A percentile compares a stretch with the other conserved stretches of the same genome.
phyloP scores from a whole-genome alignment of 495 filamentous ascomycete species.

The Hamigera avellanea region DNA sequence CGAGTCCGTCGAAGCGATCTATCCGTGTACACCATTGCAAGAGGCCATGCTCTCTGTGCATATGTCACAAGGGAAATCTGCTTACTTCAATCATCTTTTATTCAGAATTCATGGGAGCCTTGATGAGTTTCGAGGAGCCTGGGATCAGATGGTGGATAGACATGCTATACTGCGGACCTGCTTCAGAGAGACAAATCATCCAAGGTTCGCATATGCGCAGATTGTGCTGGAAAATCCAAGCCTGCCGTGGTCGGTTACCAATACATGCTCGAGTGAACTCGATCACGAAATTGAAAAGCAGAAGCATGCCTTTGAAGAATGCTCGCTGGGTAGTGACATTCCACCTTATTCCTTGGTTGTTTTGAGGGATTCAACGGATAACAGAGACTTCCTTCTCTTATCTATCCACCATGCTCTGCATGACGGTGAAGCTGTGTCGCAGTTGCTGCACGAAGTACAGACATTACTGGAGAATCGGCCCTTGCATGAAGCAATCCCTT shows the following conservation, averaged over 20 bases:
- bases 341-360: constrained; percentile 19
- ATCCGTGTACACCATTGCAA: constrained; percentile 74
- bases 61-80: constrained; percentile 13
- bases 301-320: constrained; percentile 14
- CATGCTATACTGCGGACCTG: constrained; percentile 55
- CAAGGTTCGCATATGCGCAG: constrained; percentile 43
- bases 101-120: constrained; percentile 35
- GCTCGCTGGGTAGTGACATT: constrained; percentile 9
- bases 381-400: constrained; percentile 30
- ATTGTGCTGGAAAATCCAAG: constrained; percentile 31
- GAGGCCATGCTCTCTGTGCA: constrained; percentile 65
- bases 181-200: constrained; percentile 43
- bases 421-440: constrained; percentile 58
- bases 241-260: constrained; percentile 13
- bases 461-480: constrained; percentile 25
- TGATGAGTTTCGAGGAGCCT: constrained; percentile 25
- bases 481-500: constrained; percentile 24
- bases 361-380: constrained; percentile 5
- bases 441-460: constrained; percentile 56
- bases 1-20: constrained; percentile 35
- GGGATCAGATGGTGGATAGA: constrained; percentile 38
- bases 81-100: constrained; percentile 46
- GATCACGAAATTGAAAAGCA: constrained; percentile 7
- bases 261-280: constrained; percentile 8
- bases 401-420: constrained; percentile 76